Evolutionary conservation across 2,329 filamentous ascomycete species (phyloP), one percentile per base, ranked within the genome.

Genomic region (Curvularia hawaiiensis): DNA sequence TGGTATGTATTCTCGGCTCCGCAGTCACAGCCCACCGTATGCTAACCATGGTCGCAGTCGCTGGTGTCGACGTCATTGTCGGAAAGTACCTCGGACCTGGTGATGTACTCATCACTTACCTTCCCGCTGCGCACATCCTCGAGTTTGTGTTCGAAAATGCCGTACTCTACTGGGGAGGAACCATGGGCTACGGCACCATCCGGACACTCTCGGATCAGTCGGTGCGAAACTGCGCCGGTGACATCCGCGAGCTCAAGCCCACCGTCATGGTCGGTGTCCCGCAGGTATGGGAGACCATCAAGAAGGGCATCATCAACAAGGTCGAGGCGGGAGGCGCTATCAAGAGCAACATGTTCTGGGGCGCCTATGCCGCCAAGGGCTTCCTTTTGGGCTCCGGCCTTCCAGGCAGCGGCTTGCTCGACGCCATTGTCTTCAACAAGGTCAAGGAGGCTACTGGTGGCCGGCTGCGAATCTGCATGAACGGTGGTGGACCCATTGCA

Each of bases 91-190:
- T 98, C 49, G 89, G 88, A 59, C 87, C 89, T 56, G 86, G 84
- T 45, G 95, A 99, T 67, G 85, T 85, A 45, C 83, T 98, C 43
- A 84, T 99, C 45, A 92, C 93, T 22, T 99, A 98, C 77, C 86
- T 99, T 14, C 95, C 95, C 1, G 88, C 96, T 52, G 93, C 95
- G 2, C 95, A 99, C 75, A 98, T 98, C 70, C 88, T 99, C 69
- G 95, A 99, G 78, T 95, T 97, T 77, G 90, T 94, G 58, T 91
- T 99, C 65, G 95, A 99, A 79, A 97, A 96, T 75, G 82, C 94
- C 8, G 91, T 90, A 57, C 79, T 99, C 60, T 95, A 88, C 79
- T 91, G 94, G 82, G 95, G 95, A 66, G 93, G 89, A 67, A 93
- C 90, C 31, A 88, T 99, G 80, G 95, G 95, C 56, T 98, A 98